Base-by-base conservation (phyloP, 2,329 filamentous ascomycete species). In the Exophiala oligosperma region DNA sequence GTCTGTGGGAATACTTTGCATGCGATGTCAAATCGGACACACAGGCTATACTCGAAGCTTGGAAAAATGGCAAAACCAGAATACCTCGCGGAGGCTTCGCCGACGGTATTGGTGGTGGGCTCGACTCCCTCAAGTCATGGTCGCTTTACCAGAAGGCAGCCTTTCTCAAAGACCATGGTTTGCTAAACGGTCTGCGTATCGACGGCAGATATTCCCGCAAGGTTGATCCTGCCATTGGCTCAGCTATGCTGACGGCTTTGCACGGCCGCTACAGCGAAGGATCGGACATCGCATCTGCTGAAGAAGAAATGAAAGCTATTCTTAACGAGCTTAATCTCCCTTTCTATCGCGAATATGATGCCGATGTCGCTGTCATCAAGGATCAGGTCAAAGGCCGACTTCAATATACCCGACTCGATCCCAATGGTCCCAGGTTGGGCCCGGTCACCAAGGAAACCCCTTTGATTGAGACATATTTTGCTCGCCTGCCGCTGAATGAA, bases 391-490 rank as follows among this genome's bases (percentile, higher is more conserved):
- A 89, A 79, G 96, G 97, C 71, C 88, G 95, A 61, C 90, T 92
- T 77, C 97, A 96, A 74, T 99, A 99, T 76, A 84, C 93, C 62
- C 89, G 94, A 40, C 76, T 99, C n/a, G 94, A 97, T 64, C 89
- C 91, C 0, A 84, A 97, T 70, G 94, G 94, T 0, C 94, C 94
- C 2, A 93, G 90, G 72, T 77, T 90, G 53, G 94, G 94, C 0
- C 84, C 87, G 17, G 90, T 99, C 70, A 89, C 85, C 56, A 76
- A 85, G 6, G 77, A 87, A 54, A 93, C 85, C 68, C 92, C 94
- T 11, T 79, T 99, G 28, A 91, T 97, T 63, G 94, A 99, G 77
- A 82, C 89, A 0, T 99, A 99, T 77, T 99, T 99, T 74, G 97
- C 94, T 0, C 86, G 93, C 28, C 79, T 99, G 41, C 90, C 92